Evolutionary conservation across 2,329 filamentous ascomycete species (phyloP).

Genomic region (Neoascochyta sp.): DNA sequence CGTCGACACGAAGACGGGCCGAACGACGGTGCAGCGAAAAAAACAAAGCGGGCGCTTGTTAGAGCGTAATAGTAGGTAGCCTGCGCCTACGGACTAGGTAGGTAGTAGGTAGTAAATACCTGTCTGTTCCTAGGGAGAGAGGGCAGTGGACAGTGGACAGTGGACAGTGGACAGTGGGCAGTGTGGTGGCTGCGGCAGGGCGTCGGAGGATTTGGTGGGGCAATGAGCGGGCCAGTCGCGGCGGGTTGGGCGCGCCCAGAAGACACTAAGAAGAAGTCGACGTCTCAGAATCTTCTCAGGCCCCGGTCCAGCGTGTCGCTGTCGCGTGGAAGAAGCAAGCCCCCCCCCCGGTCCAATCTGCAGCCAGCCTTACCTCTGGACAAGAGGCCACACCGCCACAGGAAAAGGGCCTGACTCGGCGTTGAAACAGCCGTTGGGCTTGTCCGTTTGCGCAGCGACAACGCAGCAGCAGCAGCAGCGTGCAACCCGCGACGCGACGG

Average conservation of each 20-base stretch:
- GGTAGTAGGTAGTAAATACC: too few species aligned
- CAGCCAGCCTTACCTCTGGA: constrained; percentile 36
- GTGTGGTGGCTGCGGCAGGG: too few species aligned
- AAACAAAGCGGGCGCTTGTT: too few species aligned
- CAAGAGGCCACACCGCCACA: constrained; percentile 31
- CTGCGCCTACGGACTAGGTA: too few species aligned
- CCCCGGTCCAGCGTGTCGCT: constrained; percentile 33
- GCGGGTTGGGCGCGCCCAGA: constrained; percentile 24
- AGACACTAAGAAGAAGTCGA: constrained; percentile 36
- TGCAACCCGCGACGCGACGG: constrained; percentile 27
- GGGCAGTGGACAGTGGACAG: too few species aligned
- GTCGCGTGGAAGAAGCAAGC: constrained; percentile 39
- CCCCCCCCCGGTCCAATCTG: constrained; percentile 27
- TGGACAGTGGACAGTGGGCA: too few species aligned
- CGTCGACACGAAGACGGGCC: too few species aligned
- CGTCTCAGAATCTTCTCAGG: constrained; percentile 31
- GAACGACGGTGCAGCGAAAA: too few species aligned
- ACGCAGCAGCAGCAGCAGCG: constrained; percentile 22
- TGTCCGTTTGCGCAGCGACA: constrained; percentile 19
- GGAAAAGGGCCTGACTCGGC: constrained; percentile 12
- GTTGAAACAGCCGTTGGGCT: constrained; percentile 36
- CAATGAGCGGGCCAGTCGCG: too few species aligned
- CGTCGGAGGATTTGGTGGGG: constrained; percentile 30
- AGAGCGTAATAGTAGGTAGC: too few species aligned
- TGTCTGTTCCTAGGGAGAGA: too few species aligned